Evolutionary conservation across 2,329 filamentous ascomycete species (phyloP).

Genomic region (Tolypocladium cylindrosporum): DNA sequence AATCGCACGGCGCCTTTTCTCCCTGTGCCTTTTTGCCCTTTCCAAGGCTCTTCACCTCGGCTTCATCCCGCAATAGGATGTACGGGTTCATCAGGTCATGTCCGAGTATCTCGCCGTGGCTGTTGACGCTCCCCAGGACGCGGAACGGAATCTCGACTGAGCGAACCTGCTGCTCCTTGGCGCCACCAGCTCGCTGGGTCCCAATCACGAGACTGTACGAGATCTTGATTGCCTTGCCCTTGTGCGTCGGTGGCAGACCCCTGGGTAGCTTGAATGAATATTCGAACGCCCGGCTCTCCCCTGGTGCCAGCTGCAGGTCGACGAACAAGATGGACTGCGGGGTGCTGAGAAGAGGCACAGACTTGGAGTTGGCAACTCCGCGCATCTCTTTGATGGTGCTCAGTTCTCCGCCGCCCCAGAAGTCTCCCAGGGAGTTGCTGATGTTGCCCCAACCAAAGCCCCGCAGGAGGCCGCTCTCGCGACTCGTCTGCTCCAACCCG

Average conservation of each 20-base stretch:
- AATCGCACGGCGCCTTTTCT: constrained; percentile 15
- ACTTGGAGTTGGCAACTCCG: constrained; percentile 72
- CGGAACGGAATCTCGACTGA: constrained; percentile 91
- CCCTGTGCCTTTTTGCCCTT: constrained; percentile 16
- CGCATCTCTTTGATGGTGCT: constrained; percentile 96
- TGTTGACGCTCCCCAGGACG: constrained; percentile 86
- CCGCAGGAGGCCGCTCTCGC: constrained; percentile 69
- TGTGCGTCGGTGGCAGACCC: constrained; percentile 83
- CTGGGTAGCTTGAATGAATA: constrained; percentile 80
- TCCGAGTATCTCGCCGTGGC: constrained; percentile 75
- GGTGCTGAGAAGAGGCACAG: constrained; percentile 84
- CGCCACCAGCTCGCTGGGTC: constrained; percentile 73
- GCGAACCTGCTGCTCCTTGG: constrained; percentile 71
- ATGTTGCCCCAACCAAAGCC: constrained; percentile 82
- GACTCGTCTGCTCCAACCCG: constrained; percentile 63
- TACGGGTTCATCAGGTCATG: constrained; percentile 95
- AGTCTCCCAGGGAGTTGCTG: constrained; percentile 76
- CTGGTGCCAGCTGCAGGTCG: constrained; percentile 75
- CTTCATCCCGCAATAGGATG: constrained; percentile 76
- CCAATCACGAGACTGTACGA: constrained; percentile 85
- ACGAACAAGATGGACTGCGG: constrained; percentile 95
- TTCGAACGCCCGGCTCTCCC: constrained; percentile 78
- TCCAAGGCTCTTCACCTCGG: constrained; percentile 44
- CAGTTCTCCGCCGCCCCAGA: constrained; percentile 78
- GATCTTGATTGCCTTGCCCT: constrained; percentile 89